Evolutionary conservation across 78 protist species (phyloP), one percentile per base, ranked within the genome.

Genomic region (Dictyostelium intermedium): DNA sequence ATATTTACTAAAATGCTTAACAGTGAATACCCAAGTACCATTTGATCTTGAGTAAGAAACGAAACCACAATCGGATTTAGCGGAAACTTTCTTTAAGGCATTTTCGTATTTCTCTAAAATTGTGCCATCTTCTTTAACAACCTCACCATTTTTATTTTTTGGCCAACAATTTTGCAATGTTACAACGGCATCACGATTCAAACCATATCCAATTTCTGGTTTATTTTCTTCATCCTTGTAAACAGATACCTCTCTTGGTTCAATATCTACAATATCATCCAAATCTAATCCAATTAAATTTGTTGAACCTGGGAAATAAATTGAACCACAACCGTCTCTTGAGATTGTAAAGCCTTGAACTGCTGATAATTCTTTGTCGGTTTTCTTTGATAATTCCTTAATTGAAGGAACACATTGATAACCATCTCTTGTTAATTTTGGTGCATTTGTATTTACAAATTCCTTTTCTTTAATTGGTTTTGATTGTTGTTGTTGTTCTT

Each of bases 1-100:
- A 35, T 92, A 92, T 70, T 82, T 80, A 43, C 91, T 81, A 61
- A 92, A 92, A 56, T 92, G 96, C 39, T 92, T 45, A 10, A 84
- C 96, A 23, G 23, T 47, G 86, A 92, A 92, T 41, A 69, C 37
- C 96, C 96, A 92, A 23, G 20, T 35, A 34, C 92, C 91, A 35
- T 32, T 53, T 35, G 63, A 41, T 30, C 73, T 25, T 16, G 50
- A 34, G 56, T 83, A 92, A 16, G 74, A 74, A 8, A 92, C 25
- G 34, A 92, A 92, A 25, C 32, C 30, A 32, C 74, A 63, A 32
- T 70, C 87, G 3, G 30, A 50, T 8, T 50, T 63, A n/a, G 60
- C 69, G 0, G 70, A 18, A 30, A 23, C 39, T 34, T 37, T 47
- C 30, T 84, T 50, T 13, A 92, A 23, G 1, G 63, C 53, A 39